Evolutionary conservation across 2,329 filamentous ascomycete species (phyloP).

Genomic region (Phialophora expanda): DNA sequence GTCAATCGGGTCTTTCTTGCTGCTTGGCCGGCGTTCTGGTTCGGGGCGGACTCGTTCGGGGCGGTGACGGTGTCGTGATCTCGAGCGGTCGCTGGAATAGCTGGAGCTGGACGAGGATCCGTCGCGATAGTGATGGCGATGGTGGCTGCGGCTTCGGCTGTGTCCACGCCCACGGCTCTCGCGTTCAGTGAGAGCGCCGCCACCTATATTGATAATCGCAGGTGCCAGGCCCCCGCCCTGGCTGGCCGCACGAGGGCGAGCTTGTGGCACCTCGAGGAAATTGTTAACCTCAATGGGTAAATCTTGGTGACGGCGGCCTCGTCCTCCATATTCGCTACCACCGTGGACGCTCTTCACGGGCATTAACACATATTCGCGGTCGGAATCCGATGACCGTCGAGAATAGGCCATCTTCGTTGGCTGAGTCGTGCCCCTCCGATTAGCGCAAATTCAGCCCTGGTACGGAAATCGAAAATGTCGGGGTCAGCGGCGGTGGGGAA

Average conservation of each 20-base stretch:
- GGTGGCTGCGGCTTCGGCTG: conserved; percentile 31
- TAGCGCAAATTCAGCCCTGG: conserved; percentile 23
- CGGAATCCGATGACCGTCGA: conserved; percentile 29
- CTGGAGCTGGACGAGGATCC: conserved; percentile 24
- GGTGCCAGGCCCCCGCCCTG: conserved; percentile 33
- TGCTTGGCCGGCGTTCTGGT: conserved; percentile 35
- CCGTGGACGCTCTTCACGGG: conserved; percentile 28
- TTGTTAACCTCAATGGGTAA: conserved; percentile 34
- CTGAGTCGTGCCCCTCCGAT: conserved; percentile 16
- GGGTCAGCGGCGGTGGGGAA: conserved; percentile 28
- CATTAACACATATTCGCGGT: conserved; percentile 36
- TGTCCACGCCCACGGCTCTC: conserved; percentile 18
- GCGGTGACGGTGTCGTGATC: conserved; percentile 43
- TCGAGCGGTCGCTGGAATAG: conserved; percentile 27
- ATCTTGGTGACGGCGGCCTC: conserved; percentile 22
- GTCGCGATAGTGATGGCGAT: conserved; percentile 23
- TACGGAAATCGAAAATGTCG: conserved; percentile 9
- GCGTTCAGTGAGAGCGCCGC: conserved; percentile 17
- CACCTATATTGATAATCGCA: conserved; percentile 34
- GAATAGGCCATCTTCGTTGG: conserved; percentile 26
- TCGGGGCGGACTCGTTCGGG: conserved; percentile 38
- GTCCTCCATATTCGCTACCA: conserved; percentile 31
- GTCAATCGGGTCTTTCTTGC: conserved; percentile 44
- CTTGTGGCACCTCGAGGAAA: conserved; percentile 34
- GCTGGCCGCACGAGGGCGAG: conserved; percentile 36